Evolutionary conservation across 108 stramenopile genomes (phyloP), one percentile per base, ranked within the genome.

Genomic region (Skeletonema menzelii): DNA sequence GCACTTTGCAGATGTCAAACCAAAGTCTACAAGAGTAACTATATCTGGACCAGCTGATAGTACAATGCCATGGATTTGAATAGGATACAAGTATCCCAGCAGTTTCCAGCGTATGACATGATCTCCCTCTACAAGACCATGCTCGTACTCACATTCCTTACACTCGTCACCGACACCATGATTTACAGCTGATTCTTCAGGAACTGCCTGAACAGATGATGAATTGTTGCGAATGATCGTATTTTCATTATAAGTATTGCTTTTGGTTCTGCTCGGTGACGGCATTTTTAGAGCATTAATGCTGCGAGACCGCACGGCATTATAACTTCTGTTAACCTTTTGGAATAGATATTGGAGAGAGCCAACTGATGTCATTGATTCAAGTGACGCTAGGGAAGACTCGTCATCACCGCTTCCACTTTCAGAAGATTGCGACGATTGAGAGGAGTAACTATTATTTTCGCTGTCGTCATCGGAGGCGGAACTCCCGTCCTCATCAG

Each of bases 21-120:
- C 87, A 71, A 85, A 88, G 59, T 88, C 87, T 0, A 79, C 83
- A 58, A 88, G 72, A 19, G 82, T 75, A 13, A 88, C 80, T 4
- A 75, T 63, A 22, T 83, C 79, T 34, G 65, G 76, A 6, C 82
- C 82, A 20, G 58, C 79, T 58, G 82, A 82, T 59, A 86, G 44
- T 20, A 86, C 85, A 64, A 86, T 86, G 12, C 85, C 85, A 65
- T 86, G 85, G 38, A 86, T 75, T 70, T 86, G 85, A 22, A 86
- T 80, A 24, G 85, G 85, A 59, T 86, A 86, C 28, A 65, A 72
- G 53, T 63, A 72, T 4, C 67, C 78, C 46, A 84, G 65, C 63
- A 73, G 73, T 46, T 63, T 76, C 84, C 84, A 84, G 17, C 84
- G 84, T 34, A 80, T 73, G 20, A 84, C 63, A 58, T 84, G 84